Percentiles rank a stretch among this genome's conserved stretches.
phyloP scores from a whole-genome alignment of 257 asterid species.

The Solanum ahanhuiri region DNA sequence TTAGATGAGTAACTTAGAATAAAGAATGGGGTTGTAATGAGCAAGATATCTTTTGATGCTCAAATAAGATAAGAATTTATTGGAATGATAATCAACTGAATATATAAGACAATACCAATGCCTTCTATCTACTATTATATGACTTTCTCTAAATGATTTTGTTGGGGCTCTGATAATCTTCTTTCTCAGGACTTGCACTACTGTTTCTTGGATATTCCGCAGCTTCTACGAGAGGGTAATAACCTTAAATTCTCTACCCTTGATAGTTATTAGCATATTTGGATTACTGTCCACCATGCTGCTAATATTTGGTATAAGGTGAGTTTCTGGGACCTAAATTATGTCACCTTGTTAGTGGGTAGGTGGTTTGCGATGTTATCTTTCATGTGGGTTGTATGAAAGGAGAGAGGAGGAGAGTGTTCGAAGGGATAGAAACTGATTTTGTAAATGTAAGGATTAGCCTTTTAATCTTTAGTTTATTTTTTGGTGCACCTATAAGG shows the following conservation, averaged over 20 bases:
- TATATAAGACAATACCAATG: not conserved
- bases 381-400: no score
- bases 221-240: conserved; percentile 78
- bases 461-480: no score
- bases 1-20: not conserved
- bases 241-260: not conserved
- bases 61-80: not conserved
- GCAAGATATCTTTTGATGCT: not conserved
- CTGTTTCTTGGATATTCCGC: conserved; percentile 89
- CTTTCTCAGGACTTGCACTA: conserved; percentile 73
- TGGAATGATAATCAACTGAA: not conserved
- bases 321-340: no score
- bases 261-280: not conserved
- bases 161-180: not conserved
- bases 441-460: no score
- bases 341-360: no score
- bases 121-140: not conserved
- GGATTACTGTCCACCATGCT: not conserved
- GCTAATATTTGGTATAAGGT: no score
- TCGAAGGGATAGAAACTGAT: no score
- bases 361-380: no score
- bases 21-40: not conserved
- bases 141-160: not conserved
- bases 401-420: no score
- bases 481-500: no score